Evolutionary conservation across 2,329 filamentous ascomycete species (phyloP).

Genomic region (Albifimbria verrucaria): DNA sequence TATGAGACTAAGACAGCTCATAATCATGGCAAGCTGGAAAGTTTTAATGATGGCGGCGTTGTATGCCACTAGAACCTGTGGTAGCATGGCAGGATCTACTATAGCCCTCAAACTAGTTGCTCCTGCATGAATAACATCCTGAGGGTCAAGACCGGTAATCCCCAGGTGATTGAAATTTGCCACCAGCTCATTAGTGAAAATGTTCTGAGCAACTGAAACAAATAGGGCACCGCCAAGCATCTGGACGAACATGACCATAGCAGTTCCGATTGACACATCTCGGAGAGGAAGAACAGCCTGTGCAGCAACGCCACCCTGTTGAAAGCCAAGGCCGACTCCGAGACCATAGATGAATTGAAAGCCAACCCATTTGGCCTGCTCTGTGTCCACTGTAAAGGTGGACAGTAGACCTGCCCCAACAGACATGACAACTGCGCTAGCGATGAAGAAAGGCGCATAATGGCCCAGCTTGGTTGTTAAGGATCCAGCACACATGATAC

Average conservation of each 20-base stretch:
- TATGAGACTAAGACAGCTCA: slow-evolving; percentile 4
- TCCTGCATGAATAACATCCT: slow-evolving; percentile 5
- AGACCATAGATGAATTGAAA: slow-evolving; percentile 37
- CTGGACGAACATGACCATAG: slow-evolving; percentile 42
- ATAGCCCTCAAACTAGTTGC: slow-evolving; percentile 4
- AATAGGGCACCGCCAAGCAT: slow-evolving; percentile 42
- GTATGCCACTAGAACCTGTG: slow-evolving; percentile 1
- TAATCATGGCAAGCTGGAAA: slow-evolving; percentile 1
- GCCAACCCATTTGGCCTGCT: slow-evolving; percentile 16
- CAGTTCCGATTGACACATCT: slow-evolving; percentile 40
- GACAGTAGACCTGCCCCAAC: slow-evolving; percentile 38
- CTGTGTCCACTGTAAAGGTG: slow-evolving; percentile 21
- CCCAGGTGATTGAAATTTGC: too few relatives aligned
- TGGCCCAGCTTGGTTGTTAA: slow-evolving; percentile 28
- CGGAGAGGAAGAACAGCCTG: slow-evolving; percentile 37
- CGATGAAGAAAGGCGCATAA: slow-evolving; percentile 33
- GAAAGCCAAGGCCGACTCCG: slow-evolving; percentile 40
- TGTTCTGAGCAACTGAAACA: slow-evolving; percentile 41
- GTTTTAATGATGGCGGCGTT: slow-evolving; percentile 2
- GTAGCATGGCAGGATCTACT: background rate
- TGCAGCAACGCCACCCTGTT: slow-evolving; percentile 42
- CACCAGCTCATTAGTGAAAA: too few relatives aligned
- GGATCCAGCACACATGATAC: slow-evolving; percentile 16
- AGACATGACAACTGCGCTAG: slow-evolving; percentile 22
- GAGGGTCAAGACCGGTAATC: slow-evolving; percentile 4